Evolutionary conservation across 1,284 basidiomycete genomes (phyloP), one percentile per base, ranked within the genome.

Genomic region (Ustilago trichophora): DNA sequence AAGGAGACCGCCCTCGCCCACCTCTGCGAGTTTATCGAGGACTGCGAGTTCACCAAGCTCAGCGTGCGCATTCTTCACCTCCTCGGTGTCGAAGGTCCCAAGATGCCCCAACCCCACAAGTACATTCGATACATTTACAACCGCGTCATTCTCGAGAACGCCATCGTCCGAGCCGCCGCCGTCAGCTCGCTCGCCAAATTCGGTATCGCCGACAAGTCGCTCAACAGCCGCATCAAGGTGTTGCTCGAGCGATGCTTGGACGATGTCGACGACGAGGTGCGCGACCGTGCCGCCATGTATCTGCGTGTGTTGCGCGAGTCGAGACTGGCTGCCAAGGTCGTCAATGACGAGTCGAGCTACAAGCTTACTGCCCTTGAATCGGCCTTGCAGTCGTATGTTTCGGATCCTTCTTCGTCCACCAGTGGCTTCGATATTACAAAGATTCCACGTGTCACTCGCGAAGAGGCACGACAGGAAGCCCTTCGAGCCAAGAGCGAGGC

Each of bases 51-150:
- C 82, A 98, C 95, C 35, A 99, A 98, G 84, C 88, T 99, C 42
- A 97, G 93, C 24, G 96, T 99, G 58, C 90, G 96, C 44, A 93
- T 99, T 75, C 86, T 99, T 29, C 91, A 98, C 81, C 84, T 99
- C 32, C 88, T 99, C 40, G 96, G 96, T 42, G 87, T 93, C 51
- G 96, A 98, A 83, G 96, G 96, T 10, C 96, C 96, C 42, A 92
- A 93, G 82, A 91, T 93, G 45, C 88, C 90, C 18, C 91, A 97
- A 82, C 96, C 96, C 10, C 90, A 93, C 49, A 98, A 98, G 84
- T 98, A 95, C 83, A 98, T 99, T 80, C 91, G 96, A 41, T 98
- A 95, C 85, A 98, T 99, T 79, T 99, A 98, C 84, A 99, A 99
- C 84, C 92, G 96, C 29, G 96, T 99, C 32, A 93, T 99, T 18